A percentile compares a stretch with the other conserved stretches of the same genome.
These are phyloP conservation scores for Byssochlamys sp. DNA, from an alignment of 2,329 filamentous ascomycete genomes.

Conservation along the genomic window DNA sequence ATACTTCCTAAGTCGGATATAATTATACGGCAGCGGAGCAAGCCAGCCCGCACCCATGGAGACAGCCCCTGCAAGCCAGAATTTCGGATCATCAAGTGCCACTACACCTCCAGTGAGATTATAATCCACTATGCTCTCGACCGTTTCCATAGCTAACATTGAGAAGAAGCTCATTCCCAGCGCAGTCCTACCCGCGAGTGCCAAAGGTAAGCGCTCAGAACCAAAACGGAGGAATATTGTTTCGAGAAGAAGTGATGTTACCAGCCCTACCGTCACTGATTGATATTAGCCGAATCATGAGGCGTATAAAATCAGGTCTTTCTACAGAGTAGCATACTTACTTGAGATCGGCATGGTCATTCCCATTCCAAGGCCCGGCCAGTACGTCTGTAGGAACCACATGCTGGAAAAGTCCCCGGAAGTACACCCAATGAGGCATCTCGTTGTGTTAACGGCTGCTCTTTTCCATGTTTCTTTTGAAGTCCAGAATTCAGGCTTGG, in stretches of 20 bases:
- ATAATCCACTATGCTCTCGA: constrained; percentile 48
- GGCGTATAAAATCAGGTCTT: not conserved
- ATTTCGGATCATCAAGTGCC: constrained; percentile 37
- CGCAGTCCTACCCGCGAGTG: constrained; percentile 41
- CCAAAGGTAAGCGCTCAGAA: constrained; percentile 41
- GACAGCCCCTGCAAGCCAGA: constrained; percentile 41
- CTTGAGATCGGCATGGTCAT: constrained; percentile 46
- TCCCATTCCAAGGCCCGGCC: constrained; percentile 39
- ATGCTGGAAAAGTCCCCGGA: constrained; percentile 48
- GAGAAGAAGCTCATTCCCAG: constrained; percentile 52
- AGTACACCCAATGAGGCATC: constrained; percentile 48
- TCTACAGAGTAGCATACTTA: constrained; percentile 14
- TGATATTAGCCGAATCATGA: not conserved
- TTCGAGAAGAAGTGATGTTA: constrained; percentile 45
- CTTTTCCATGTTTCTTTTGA: constrained; percentile 38
- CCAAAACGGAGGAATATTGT: constrained; percentile 43
- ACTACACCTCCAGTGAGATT: constrained; percentile 46
- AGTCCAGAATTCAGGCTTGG: constrained; percentile 25
- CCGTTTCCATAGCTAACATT: constrained; percentile 50
- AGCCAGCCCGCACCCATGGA: constrained; percentile 10
- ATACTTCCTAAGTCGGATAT: constrained; percentile 10
- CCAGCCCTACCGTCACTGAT: constrained; percentile 44
- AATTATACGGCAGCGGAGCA: constrained; percentile 13
- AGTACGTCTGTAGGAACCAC: constrained; percentile 45
- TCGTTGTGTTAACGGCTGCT: constrained; percentile 46